phyloP scores from a whole-genome alignment of 345 rosid genomes.

The Leavenworthia alabamica region DNA sequence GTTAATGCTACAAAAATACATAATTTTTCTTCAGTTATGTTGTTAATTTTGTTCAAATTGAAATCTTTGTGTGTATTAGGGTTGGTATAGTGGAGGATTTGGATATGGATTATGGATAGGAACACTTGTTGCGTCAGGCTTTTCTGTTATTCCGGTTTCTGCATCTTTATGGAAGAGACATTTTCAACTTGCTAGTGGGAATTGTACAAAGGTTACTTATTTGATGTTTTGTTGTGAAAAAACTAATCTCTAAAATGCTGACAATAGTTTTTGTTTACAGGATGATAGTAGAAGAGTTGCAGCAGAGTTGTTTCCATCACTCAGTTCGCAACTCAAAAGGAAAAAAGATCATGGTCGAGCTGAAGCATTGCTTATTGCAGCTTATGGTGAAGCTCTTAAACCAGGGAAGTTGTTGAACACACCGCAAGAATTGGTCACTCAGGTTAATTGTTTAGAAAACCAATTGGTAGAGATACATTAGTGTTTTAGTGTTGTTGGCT shows the following conservation, averaged over 20 bases:
- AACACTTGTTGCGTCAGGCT: slow-evolving; percentile 74
- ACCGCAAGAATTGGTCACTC: slow-evolving; percentile 14
- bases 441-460: slow-evolving; percentile 9
- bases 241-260: not conserved
- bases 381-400: slow-evolving; percentile 58
- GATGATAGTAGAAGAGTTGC: slow-evolving; percentile 86
- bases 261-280: slow-evolving; percentile 29
- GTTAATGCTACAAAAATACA: slow-evolving; percentile 8
- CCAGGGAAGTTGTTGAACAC: slow-evolving; percentile 28
- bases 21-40: not conserved
- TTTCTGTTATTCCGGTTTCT: slow-evolving; percentile 77
- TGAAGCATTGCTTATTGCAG: slow-evolving; percentile 81
- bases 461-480: not conserved
- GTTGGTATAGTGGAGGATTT: slow-evolving; percentile 96
- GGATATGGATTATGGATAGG: slow-evolving; percentile 92
- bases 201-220: slow-evolving; percentile 45
- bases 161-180: slow-evolving; percentile 67
- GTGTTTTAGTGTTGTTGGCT: not conserved
- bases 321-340: slow-evolving; percentile 52
- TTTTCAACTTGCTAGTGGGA: slow-evolving; percentile 50
- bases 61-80: slow-evolving; percentile 34
- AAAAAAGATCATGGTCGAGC: slow-evolving; percentile 95
- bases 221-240: not conserved
- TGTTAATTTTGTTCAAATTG: not conserved
- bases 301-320: slow-evolving; percentile 59